phyloP scores from a whole-genome alignment of 345 rosid genomes.

The Eutrema yunnanense region DNA sequence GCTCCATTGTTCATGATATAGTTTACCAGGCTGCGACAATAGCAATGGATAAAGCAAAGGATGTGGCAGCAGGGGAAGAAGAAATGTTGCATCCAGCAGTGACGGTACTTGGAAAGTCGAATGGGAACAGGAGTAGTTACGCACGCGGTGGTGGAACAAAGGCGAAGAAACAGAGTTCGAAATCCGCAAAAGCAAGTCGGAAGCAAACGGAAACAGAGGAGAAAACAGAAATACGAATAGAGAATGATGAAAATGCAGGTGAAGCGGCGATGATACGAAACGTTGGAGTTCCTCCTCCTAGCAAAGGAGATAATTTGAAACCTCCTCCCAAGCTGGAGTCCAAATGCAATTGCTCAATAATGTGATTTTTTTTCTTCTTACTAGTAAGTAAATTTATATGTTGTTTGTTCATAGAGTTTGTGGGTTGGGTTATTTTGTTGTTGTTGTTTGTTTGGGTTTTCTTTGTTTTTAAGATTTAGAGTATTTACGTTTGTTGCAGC shows the following conservation, averaged over 20 bases:
- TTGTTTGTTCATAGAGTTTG: conserved; percentile 18
- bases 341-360: conserved; percentile 96
- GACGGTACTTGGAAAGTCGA: conserved; percentile 64
- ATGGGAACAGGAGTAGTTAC: conserved; percentile 38
- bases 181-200: conserved; percentile 51
- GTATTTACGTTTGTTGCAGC: conserved; percentile 18
- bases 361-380: conserved; percentile 42
- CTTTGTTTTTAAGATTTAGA: neutral
- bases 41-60: conserved; percentile 60
- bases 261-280: conserved; percentile 46
- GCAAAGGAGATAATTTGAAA: conserved; percentile 51
- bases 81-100: conserved; percentile 62
- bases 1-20: conserved; percentile 89
- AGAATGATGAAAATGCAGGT: conserved; percentile 77
- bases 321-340: conserved; percentile 92
- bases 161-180: conserved; percentile 40
- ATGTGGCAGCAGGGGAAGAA: conserved; percentile 45
- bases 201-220: conserved; percentile 49
- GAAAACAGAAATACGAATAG: conserved; percentile 38
- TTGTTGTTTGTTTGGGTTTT: conserved; percentile 5
- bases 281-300: conserved; percentile 58
- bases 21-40: conserved; percentile 77
- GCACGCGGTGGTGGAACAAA: conserved; percentile 48
- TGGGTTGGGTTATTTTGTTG: neutral
- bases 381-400: conserved; percentile 5